A percentile compares a stretch with the other conserved stretches of the same genome.
Conservation (phyloP, 2,329 filamentous ascomycete genomes). For the Sphaerulina musiva region DNA sequence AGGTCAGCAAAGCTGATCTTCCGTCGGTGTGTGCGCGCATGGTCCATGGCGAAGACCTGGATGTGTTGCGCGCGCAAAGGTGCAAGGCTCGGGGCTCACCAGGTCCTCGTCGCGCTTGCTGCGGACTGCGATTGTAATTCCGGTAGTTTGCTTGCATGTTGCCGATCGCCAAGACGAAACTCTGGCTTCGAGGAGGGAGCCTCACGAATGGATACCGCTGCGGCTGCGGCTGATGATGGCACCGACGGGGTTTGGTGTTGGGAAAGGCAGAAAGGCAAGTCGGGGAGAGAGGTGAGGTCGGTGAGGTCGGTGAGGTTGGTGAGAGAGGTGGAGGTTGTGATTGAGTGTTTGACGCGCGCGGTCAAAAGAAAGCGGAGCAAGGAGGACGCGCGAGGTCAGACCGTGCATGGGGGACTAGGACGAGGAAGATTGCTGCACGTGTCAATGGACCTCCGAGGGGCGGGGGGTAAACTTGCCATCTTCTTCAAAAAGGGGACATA, state of each 20-base stretch:
- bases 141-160: slow-evolving; percentile 42
- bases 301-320: too few relatives aligned
- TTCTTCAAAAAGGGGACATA: too few relatives aligned
- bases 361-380: neutral
- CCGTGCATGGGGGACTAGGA: slow-evolving; percentile 20
- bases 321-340: too few relatives aligned
- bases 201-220: neutral
- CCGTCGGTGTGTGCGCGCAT: slow-evolving; percentile 24
- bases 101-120: slow-evolving; percentile 37
- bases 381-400: slow-evolving; percentile 18
- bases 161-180: slow-evolving; percentile 20
- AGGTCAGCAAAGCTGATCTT: slow-evolving; percentile 47
- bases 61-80: neutral
- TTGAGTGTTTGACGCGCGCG: slow-evolving; percentile 8
- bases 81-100: slow-evolving; percentile 31
- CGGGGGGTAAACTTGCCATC: too few relatives aligned
- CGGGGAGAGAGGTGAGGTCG: slow-evolving; percentile 1
- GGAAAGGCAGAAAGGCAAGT: neutral
- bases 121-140: slow-evolving; percentile 28
- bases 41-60: slow-evolving; percentile 14
- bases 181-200: slow-evolving; percentile 5
- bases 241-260: neutral
- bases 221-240: neutral
- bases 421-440: neutral
- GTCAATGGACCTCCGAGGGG: neutral